A percentile compares a stretch with the other conserved stretches of the same genome.
Conservation (phyloP, 306 rosid genomes). For the Trichosanthes truncata region DNA sequence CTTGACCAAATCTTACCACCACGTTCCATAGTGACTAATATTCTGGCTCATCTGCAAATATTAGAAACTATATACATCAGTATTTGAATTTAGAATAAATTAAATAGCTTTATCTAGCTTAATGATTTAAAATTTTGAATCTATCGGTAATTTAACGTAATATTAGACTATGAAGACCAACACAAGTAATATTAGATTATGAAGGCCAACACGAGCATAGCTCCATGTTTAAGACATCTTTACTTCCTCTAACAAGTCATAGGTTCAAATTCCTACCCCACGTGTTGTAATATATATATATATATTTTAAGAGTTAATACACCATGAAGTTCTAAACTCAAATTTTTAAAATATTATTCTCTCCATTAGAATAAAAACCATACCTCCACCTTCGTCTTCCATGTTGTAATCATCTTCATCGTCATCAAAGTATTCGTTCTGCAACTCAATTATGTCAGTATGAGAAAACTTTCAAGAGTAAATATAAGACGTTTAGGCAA, state of each 20-base stretch:
- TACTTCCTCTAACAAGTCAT: neutral
- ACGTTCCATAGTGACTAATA: neutral
- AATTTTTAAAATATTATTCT: neutral
- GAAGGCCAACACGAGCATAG: no score
- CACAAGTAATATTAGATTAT: neutral
- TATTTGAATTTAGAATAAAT: neutral
- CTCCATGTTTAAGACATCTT: neutral
- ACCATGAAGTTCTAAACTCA: neutral
- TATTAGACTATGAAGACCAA: neutral
- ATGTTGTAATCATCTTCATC: conserved; percentile 17
- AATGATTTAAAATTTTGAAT: neutral
- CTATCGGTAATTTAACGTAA: neutral
- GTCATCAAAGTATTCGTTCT: conserved; percentile 10
- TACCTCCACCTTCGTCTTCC: conserved; percentile 17
- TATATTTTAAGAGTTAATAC: no score
- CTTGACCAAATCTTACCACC: neutral
- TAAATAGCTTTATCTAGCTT: neutral
- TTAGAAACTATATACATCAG: neutral
- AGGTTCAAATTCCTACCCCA: neutral
- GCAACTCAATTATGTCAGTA: neutral
- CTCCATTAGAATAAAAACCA: neutral
- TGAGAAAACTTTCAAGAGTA: neutral
- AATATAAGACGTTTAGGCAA: neutral
- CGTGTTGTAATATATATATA: neutral
- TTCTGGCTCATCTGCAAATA: conserved; percentile 12